phyloP scores from a whole-genome alignment of 2,329 filamentous ascomycete genomes.

The Colletotrichum falcatum region DNA sequence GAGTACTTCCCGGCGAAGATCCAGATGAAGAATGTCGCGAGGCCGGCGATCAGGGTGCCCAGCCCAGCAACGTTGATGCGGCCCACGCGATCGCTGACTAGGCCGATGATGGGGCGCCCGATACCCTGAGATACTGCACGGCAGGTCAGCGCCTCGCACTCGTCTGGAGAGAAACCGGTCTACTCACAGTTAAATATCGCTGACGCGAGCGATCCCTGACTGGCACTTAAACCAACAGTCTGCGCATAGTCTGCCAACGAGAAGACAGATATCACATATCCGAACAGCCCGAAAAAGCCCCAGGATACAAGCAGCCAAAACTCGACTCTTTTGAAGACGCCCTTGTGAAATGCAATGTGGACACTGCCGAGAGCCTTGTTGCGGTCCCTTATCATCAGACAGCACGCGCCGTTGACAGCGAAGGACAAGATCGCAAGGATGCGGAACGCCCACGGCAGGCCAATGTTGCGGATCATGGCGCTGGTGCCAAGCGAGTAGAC shows the following conservation, averaged over 20 bases:
- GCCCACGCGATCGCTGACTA: conserved; percentile 77
- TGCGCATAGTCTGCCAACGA: conserved; percentile 79
- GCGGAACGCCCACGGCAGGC: conserved; percentile 75
- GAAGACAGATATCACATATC: conserved; percentile 82
- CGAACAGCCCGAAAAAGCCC: conserved; percentile 78
- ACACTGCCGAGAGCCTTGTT: conserved; percentile 78
- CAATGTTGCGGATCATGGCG: conserved; percentile 74
- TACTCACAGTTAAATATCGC: conserved; percentile 75
- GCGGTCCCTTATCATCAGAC: conserved; percentile 74
- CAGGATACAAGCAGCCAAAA: conserved; percentile 75
- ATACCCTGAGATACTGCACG: conserved; percentile 68
- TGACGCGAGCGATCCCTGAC: conserved; percentile 77
- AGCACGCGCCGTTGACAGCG: conserved; percentile 72
- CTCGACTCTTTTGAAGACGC: conserved; percentile 70
- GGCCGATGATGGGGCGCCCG: conserved; percentile 78
- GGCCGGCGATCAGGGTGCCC: conserved; percentile 72
- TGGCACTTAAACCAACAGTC: conserved; percentile 73
- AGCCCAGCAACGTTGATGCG: conserved; percentile 78
- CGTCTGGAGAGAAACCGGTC: conserved; percentile 43
- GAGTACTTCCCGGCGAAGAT: conserved; percentile 73
- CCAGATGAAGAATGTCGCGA: conserved; percentile 80
- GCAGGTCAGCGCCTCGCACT: conserved; percentile 9
- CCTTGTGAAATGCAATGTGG: conserved; percentile 74
- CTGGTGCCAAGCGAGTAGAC: conserved; percentile 75
- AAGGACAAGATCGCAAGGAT: conserved; percentile 73